Percentiles rank a stretch among this genome's conserved stretches.
Evolutionary conservation across 495 filamentous ascomycete genomes (phyloP).

Genomic region (Amniculicola lignicola): DNA sequence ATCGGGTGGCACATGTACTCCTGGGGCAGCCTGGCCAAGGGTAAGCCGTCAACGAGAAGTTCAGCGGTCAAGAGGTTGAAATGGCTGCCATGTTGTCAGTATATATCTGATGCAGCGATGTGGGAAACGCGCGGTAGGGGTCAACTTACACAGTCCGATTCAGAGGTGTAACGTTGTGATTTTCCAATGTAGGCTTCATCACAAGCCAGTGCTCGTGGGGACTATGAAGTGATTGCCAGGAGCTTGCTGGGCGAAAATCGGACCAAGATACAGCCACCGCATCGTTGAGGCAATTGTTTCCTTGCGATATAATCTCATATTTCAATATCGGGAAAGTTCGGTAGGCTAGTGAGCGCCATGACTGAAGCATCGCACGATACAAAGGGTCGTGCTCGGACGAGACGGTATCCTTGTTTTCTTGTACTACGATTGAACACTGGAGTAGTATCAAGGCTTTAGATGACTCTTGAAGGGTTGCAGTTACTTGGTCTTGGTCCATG

Average conservation of each 20-base stretch:
- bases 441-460: conserved; percentile 14
- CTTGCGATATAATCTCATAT: not conserved
- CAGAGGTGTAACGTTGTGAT: not conserved
- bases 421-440: conserved; percentile 26
- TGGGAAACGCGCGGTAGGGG: too few species aligned
- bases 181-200: conserved; percentile 24
- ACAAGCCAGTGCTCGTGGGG: conserved; percentile 39
- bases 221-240: conserved; percentile 14
- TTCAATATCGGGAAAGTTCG: conserved; percentile 3
- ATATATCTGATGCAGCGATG: too few species aligned
- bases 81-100: too few species aligned
- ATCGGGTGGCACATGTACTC: conserved; percentile 48
- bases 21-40: conserved; percentile 49
- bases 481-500: conserved; percentile 20
- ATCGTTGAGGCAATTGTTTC: conserved; percentile 9
- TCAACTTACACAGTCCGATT: too few species aligned
- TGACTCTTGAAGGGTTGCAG: conserved; percentile 2
- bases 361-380: conserved; percentile 1
- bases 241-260: conserved; percentile 9
- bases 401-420: conserved; percentile 11
- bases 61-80: conserved; percentile 56
- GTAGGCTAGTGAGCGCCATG: not conserved
- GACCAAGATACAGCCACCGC: conserved; percentile 21
- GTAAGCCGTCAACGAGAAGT: conserved; percentile 56
- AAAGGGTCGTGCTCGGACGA: not conserved